Evolutionary conservation across 2,329 filamentous ascomycete species (phyloP).

Genomic region (Exophiala oligosperma): DNA sequence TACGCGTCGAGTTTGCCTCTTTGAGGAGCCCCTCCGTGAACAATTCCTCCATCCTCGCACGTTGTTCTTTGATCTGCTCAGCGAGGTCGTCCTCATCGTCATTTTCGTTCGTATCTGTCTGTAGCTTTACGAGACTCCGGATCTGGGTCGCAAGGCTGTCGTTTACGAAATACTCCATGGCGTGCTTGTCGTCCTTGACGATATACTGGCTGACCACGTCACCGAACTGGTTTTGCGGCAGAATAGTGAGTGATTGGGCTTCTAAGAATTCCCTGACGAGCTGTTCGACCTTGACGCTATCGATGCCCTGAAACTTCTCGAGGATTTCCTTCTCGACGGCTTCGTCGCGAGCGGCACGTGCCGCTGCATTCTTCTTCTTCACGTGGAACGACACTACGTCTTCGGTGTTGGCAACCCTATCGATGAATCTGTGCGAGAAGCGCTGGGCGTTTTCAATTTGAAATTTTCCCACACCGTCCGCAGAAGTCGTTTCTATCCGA

Average conservation of each 20-base stretch:
- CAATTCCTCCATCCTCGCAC: constrained; percentile 67
- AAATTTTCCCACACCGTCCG: constrained; percentile 74
- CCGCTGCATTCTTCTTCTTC: constrained; percentile 67
- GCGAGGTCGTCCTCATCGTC: constrained; percentile 70
- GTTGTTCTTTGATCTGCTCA: constrained; percentile 71
- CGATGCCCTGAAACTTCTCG: constrained; percentile 60
- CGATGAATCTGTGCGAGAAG: constrained; percentile 88
- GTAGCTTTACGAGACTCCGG: constrained; percentile 66
- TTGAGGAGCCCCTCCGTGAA: constrained; percentile 67
- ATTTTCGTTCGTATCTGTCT: constrained; percentile 64
- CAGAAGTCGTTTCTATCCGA: constrained; percentile 85
- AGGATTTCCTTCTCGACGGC: constrained; percentile 66
- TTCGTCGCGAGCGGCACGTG: constrained; percentile 52
- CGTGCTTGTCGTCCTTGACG: constrained; percentile 91
- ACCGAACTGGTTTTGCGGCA: constrained; percentile 88
- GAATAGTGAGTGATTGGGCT: constrained; percentile 84
- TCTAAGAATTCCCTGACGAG: constrained; percentile 85
- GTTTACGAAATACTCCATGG: constrained; percentile 78
- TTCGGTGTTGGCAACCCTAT: constrained; percentile 88
- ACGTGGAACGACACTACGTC: constrained; percentile 92
- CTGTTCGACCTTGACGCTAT: constrained; percentile 82
- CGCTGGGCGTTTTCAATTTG: constrained; percentile 94
- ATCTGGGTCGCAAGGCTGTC: constrained; percentile 71
- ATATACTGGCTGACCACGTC: constrained; percentile 93
- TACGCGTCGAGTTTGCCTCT: constrained; percentile 41